A percentile compares a stretch with the other conserved stretches of the same genome.
These are phyloP conservation scores for Neonectria sp. DNA, from an alignment of 2,329 filamentous ascomycete species.

Conservation along the genomic window DNA sequence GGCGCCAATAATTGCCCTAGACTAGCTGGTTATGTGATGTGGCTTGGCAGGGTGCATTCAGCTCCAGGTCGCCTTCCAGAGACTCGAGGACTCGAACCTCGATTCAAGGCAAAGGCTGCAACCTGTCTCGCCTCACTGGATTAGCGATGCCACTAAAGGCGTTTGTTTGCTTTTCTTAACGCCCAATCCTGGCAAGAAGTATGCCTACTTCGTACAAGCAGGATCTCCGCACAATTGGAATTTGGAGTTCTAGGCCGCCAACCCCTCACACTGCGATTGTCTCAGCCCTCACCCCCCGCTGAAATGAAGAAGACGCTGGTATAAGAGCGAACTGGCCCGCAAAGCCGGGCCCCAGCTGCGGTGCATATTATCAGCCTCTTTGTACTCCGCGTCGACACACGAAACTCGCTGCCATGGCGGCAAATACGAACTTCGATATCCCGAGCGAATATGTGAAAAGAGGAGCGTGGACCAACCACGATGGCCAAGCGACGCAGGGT, in stretches of 20 bases:
- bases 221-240: too few relatives aligned
- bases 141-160: background rate
- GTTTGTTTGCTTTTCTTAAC: background rate
- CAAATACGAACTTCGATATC: background rate
- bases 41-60: background rate
- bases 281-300: background rate
- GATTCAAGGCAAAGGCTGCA: background rate
- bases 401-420: background rate
- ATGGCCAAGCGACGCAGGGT: background rate
- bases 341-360: background rate
- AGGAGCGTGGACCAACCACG: constrained; percentile 19
- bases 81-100: background rate
- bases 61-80: background rate
- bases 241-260: background rate
- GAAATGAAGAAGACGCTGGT: background rate
- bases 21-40: background rate
- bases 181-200: background rate
- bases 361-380: background rate
- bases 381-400: background rate
- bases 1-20: background rate
- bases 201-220: background rate
- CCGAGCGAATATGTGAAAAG: background rate
- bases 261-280: background rate
- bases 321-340: background rate
- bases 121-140: background rate